phyloP scores from a whole-genome alignment of 371 early-diverging fungal species.

The Cokeromyces recurvatus region DNA sequence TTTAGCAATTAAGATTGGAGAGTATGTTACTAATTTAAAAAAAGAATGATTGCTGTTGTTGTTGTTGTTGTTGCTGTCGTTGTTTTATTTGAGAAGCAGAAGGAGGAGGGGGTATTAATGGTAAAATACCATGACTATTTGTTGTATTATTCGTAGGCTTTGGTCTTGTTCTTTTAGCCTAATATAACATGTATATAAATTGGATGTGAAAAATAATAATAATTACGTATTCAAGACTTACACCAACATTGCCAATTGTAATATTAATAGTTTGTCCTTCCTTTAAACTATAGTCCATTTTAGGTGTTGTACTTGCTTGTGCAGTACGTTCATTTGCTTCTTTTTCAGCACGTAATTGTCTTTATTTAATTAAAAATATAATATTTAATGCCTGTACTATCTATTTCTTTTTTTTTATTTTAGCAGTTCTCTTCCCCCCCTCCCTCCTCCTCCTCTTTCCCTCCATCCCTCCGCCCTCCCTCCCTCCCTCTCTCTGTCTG shows the following conservation, averaged over 20 bases:
- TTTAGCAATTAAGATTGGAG: too few relatives aligned
- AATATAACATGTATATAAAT: neutral
- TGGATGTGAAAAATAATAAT: constrained; percentile 4
- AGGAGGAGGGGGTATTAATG: constrained; percentile 50
- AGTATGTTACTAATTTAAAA: too few relatives aligned
- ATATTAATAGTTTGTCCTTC: constrained; percentile 85
- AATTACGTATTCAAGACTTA: constrained; percentile 11
- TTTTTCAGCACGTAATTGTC: constrained; percentile 59
- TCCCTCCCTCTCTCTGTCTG: too few relatives aligned
- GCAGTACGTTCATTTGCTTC: constrained; percentile 41
- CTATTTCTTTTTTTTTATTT: neutral
- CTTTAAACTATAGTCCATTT: constrained; percentile 78
- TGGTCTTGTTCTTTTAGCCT: constrained; percentile 31
- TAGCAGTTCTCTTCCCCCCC: too few relatives aligned
- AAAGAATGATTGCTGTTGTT: constrained; percentile 2
- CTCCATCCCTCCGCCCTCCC: too few relatives aligned
- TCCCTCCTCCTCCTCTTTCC: too few relatives aligned
- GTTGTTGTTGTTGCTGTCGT: constrained; percentile 32
- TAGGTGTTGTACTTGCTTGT: constrained; percentile 49
- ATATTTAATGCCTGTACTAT: neutral
- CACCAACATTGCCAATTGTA: constrained; percentile 63
- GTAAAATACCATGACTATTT: constrained; percentile 22
- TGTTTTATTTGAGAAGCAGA: constrained; percentile 51
- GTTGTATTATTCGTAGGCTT: constrained; percentile 11
- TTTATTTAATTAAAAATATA: constrained; percentile 8